These are phyloP conservation scores for Bothriochloa decipiens DNA, from an alignment of 176 grass and related monocot species.

Conservation along the genomic window DNA sequence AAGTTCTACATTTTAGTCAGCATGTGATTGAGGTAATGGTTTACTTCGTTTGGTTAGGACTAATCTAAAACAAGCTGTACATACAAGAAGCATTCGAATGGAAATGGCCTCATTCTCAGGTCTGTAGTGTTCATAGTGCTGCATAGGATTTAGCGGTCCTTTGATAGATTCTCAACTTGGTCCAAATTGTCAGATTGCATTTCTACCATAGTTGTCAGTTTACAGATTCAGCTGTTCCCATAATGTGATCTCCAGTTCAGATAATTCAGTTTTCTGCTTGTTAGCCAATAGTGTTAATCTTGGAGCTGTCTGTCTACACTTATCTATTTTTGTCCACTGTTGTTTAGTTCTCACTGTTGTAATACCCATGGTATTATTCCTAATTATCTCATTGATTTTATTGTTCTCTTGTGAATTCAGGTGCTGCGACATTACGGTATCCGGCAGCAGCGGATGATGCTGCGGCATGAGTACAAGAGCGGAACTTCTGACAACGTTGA, in stretches of 20 bases:
- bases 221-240: neutral
- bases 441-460: no score
- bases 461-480: neutral
- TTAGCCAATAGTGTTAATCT: neutral
- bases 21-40: neutral
- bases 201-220: neutral
- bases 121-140: neutral
- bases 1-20: neutral
- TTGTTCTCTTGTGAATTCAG: neutral
- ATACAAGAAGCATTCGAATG: neutral
- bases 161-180: neutral
- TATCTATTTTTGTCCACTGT: neutral
- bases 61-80: neutral
- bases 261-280: neutral
- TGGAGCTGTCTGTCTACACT: neutral
- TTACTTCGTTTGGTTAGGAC: neutral
- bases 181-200: neutral
- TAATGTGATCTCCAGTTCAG: neutral
- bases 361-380: neutral
- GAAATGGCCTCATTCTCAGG: neutral
- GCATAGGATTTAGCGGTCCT: neutral
- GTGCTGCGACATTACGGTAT: neutral
- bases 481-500: constrained; percentile 19
- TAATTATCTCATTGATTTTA: neutral
- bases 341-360: neutral